These are phyloP conservation scores for Ogataea methylovora DNA, from an alignment of 805 yeast species.

Conservation along the genomic window DNA sequence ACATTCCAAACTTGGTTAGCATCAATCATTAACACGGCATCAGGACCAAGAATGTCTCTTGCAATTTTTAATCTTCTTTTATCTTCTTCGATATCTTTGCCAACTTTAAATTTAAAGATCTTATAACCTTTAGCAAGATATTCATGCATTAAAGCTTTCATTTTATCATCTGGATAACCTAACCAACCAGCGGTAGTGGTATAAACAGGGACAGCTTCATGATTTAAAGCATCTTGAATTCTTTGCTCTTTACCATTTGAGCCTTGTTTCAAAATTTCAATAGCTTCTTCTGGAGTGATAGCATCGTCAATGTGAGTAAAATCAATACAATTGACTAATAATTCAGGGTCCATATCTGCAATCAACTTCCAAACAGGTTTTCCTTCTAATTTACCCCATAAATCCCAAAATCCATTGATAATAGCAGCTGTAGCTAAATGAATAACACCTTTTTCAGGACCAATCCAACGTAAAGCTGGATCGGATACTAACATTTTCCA, in stretches of 20 bases:
- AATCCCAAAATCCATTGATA: constrained; percentile 35
- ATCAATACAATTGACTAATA: constrained; percentile 31
- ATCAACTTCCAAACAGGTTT: constrained; percentile 36
- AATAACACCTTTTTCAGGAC: constrained; percentile 36
- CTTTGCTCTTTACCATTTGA: constrained; percentile 25
- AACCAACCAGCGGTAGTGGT: constrained; percentile 41
- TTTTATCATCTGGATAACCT: constrained; percentile 33
- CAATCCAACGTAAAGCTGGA: constrained; percentile 35
- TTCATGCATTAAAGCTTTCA: constrained; percentile 25
- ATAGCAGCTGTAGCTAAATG: constrained; percentile 34
- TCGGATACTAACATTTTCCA: constrained; percentile 34
- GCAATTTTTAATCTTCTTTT: constrained; percentile 27
- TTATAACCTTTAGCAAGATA: constrained; percentile 30
- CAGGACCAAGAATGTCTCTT: constrained; percentile 32
- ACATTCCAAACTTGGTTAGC: constrained; percentile 20
- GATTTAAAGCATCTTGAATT: constrained; percentile 23
- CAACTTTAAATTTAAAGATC: constrained; percentile 34
- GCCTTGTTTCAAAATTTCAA: constrained; percentile 23
- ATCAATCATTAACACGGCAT: constrained; percentile 20
- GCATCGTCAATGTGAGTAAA: constrained; percentile 36
- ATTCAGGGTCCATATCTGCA: constrained; percentile 34
- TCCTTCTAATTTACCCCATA: constrained; percentile 30
- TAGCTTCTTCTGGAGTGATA: constrained; percentile 33
- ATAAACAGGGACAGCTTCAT: constrained; percentile 34
- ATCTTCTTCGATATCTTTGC: constrained; percentile 30